Percentiles rank a stretch among this genome's conserved stretches.
Evolutionary conservation across 306 rosid genomes (phyloP).

Genomic region (Pueraria montana): DNA sequence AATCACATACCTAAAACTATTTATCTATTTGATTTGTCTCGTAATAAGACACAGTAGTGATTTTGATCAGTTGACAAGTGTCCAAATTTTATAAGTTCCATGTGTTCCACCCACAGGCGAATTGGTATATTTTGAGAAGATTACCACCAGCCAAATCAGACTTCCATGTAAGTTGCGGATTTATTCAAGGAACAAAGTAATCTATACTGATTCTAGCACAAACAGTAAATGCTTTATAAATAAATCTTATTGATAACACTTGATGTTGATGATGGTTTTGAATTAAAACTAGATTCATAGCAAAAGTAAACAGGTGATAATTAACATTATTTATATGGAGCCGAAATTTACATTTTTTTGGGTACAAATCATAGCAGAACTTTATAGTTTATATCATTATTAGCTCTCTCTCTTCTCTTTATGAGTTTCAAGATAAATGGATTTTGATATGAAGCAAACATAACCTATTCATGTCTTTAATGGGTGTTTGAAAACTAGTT

Average conservation of each 20-base stretch:
- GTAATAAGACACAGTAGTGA: slow-evolving; percentile 43
- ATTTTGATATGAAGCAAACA: not conserved
- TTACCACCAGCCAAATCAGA: not conserved
- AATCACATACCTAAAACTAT: slow-evolving; percentile 49
- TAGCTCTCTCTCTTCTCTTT: not conserved
- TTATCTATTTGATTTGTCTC: slow-evolving; percentile 34
- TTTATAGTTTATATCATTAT: not conserved
- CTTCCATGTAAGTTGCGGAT: not conserved
- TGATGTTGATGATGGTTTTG: slow-evolving; percentile 1
- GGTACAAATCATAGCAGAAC: not conserved
- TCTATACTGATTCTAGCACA: slow-evolving; percentile 23
- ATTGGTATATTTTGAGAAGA: slow-evolving; percentile 28
- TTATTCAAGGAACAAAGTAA: slow-evolving; percentile 21
- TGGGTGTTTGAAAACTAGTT: not conserved
- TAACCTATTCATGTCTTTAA: not conserved
- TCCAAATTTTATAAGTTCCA: not conserved
- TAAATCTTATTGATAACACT: not conserved
- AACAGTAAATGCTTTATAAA: not conserved
- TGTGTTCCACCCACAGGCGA: not conserved
- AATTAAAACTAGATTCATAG: not conserved
- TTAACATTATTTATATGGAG: not conserved
- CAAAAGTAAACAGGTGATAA: not conserved
- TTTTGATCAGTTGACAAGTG: slow-evolving; percentile 28
- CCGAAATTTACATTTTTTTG: not conserved
- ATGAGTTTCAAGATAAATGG: not conserved